Evolutionary conservation across 768 basidiomycete genomes (phyloP), one percentile per base, ranked within the genome.

Genomic region (Pholiota microspora): DNA sequence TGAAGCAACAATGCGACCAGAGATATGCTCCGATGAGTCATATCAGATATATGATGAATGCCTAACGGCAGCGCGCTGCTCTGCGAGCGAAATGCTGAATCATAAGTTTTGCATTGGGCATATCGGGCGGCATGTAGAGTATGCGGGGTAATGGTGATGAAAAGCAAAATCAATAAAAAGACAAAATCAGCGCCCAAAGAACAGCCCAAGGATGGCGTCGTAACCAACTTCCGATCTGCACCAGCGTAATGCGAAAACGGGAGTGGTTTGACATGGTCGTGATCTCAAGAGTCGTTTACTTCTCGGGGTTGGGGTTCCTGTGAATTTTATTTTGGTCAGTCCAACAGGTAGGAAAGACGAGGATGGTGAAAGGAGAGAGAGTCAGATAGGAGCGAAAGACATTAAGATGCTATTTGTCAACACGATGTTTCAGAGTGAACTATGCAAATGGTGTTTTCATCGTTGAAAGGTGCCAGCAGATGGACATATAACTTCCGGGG

Each of bases 321-420:
- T 28, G 45, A 56, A 9, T 46, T 15, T 49, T 54, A 55, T 40
- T n/a, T 15, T 38, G 15, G 64, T 71, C 45, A 71, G 72, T 62
- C 46, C 63, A 45, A 27, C 49, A 48, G 52, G 34, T 38, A 27
- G n/a, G 34, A 38, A 27, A 61, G 31, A 59, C 42, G 40, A 49
- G 53, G 4, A 55, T 54, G 50, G 55, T 57, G 50, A 63, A 40
- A 45, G 40, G 48, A 52, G 61, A 54, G 44, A 58, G 50, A 65
- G 72, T 95, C 94, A 95, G 92, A 95, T 95, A 95, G 93, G 92
- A 95, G 94, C 93, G 94, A 95, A 95, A 95, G 94, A 97, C 92
- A 71, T 83, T 61, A 64, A 83, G 88, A 91, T 92, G 86, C 62
- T 83, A 74, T 73, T 80, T 87, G 75, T 94, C 89, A 85, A 90